Evolutionary conservation across 148 eudicot species (phyloP).

Genomic region (Fagopyrum esculentum): DNA sequence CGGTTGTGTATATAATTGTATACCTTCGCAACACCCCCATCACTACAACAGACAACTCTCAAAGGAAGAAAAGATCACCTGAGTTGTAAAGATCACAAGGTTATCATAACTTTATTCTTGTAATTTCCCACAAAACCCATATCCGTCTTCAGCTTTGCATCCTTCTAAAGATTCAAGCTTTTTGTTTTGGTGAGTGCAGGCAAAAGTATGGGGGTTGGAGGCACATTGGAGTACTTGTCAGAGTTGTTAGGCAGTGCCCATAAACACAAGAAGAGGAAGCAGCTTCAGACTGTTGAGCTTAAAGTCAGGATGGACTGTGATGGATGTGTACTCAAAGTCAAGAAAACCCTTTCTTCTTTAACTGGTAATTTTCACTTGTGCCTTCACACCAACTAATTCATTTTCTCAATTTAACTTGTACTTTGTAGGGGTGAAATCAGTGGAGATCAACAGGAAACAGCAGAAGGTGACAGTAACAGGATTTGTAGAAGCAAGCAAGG

Average conservation of each 20-base stretch:
- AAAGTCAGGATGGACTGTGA: constrained; percentile 89
- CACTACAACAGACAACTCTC: neutral
- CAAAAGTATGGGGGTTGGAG: constrained; percentile 52
- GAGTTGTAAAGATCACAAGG: too few relatives aligned
- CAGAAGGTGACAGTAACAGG: constrained; percentile 75
- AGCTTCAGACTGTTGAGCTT: constrained; percentile 67
- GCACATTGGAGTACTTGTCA: constrained; percentile 64
- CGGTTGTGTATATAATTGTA: neutral
- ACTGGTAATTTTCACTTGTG: constrained; percentile 28
- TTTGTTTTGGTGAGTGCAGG: neutral
- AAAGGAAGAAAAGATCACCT: too few relatives aligned
- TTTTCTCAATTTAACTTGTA: neutral
- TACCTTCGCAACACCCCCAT: neutral
- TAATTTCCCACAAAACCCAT: neutral
- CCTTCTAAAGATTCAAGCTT: neutral
- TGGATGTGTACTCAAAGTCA: constrained; percentile 83
- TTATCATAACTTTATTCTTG: neutral
- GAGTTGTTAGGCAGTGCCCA: constrained; percentile 47
- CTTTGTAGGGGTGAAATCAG: constrained; percentile 60
- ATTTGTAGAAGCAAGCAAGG: constrained; percentile 60
- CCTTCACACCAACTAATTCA: too few relatives aligned
- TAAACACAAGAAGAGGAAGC: constrained; percentile 58
- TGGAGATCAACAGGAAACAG: constrained; percentile 76
- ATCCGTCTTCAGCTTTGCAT: neutral
- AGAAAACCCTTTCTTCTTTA: constrained; percentile 57